Base-by-base conservation (phyloP, 2,329 filamentous ascomycete genomes). In the Aspergillus viridinutans region DNA sequence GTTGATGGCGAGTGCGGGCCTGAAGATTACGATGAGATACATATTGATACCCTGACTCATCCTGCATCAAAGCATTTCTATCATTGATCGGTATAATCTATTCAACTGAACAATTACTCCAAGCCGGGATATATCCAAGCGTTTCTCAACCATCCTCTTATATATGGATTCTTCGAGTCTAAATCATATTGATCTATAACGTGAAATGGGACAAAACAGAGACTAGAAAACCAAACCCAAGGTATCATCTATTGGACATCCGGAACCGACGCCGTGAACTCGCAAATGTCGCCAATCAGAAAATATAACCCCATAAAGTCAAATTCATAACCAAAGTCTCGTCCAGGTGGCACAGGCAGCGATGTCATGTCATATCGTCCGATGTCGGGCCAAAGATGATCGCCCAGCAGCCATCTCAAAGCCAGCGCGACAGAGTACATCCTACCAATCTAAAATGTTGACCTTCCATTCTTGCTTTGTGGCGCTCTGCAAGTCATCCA, bases 401-500 rank as follows among this genome's bases (percentile, higher is more conserved):
- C 21, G 42, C 10, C 42, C 42, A 23, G 42, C 42, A 45, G 5
- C 3, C 42, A 54, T 40, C 47, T 49, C 25, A 50, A 45, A 25
- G 25, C 50, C 42, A 49, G 38, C 12, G 7, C 10, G 23, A 35
- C 20, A 17, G 32, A 17, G 32, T 7, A 17, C 14, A 26, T 58
- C 45, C 69, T 71, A 73, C 70, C 71, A 72, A 56, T 70, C 69
- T 5, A 69, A 67, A n/a, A 69, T 53, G 28, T 56, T 62, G 8
- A 67, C 68, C 17, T 69, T 71, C 82, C 82, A 84, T 59, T 81
- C 77, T 49, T 75, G 69, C 52, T 63, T 71, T 1, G 77, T 76
- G 47, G 81, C 83, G 2, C 70, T 77, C 49, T 67, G 67, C 58
- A 86, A 63, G 66, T 85, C 83, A 73, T 86, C 83, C 1, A 82